Conservation (phyloP, 2,329 filamentous ascomycete genomes). For the Xylaria digitata region DNA sequence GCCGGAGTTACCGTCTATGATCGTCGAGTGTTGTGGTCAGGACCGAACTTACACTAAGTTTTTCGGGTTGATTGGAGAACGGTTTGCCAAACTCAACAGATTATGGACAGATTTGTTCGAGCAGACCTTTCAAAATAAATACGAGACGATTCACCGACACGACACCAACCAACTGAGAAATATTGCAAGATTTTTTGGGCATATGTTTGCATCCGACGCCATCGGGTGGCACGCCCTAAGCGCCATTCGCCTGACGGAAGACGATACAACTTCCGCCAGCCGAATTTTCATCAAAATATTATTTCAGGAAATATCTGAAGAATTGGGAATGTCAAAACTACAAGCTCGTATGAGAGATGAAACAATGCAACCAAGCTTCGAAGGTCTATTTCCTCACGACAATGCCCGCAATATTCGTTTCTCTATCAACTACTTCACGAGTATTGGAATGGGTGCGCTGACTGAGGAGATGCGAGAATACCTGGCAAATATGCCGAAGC, state of each 20-base stretch:
- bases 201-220: slow-evolving; percentile 87
- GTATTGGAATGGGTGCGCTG: slow-evolving; percentile 92
- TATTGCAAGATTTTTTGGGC: slow-evolving; percentile 93
- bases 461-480: slow-evolving; percentile 96
- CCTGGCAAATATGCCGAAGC: slow-evolving; percentile 89
- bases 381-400: slow-evolving; percentile 90
- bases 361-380: slow-evolving; percentile 78
- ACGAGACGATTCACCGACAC: slow-evolving; percentile 96
- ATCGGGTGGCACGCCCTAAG: slow-evolving; percentile 93
- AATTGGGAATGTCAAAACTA: slow-evolving; percentile 84
- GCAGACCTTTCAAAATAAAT: slow-evolving; percentile 89
- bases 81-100: slow-evolving; percentile 95
- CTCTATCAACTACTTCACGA: slow-evolving; percentile 99
- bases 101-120: slow-evolving; percentile 96
- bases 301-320: slow-evolving; percentile 90
- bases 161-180: slow-evolving; percentile 96
- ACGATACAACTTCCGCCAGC: slow-evolving; percentile 94
- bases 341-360: slow-evolving; percentile 82
- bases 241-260: slow-evolving; percentile 89
- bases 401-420: slow-evolving; percentile 92
- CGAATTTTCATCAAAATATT: slow-evolving; percentile 99
- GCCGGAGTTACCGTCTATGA: slow-evolving; percentile 92
- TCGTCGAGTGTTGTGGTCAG: slow-evolving; percentile 96
- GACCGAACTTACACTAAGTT: slow-evolving; percentile 98
- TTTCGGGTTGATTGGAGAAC: slow-evolving; percentile 92